Percentiles rank a stretch among this genome's conserved stretches.
Evolutionary conservation across 129 eudicot species (phyloP).

Genomic region (Tanacetum coccineum): DNA sequence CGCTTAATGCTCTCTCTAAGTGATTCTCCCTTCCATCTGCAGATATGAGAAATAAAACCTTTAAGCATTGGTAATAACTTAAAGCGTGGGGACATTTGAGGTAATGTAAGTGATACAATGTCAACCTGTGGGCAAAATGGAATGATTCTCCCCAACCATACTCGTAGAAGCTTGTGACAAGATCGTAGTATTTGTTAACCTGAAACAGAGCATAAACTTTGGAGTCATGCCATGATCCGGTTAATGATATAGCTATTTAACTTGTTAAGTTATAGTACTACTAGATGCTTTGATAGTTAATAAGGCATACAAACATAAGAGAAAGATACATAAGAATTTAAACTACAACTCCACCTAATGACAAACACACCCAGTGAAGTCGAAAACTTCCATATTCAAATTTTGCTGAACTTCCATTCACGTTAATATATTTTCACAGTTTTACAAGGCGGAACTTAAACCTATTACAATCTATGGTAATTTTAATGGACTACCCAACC

Average conservation of each 20-base stretch:
- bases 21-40: constrained; percentile 93
- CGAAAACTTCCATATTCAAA: too few relatives aligned
- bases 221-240: constrained; percentile 1
- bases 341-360: neutral
- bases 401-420: too few relatives aligned
- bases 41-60: neutral
- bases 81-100: neutral
- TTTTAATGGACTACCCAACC: too few relatives aligned
- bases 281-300: constrained; percentile 13
- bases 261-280: constrained; percentile 1
- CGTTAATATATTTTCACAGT: too few relatives aligned
- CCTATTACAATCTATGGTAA: too few relatives aligned
- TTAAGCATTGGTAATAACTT: neutral
- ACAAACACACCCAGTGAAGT: too few relatives aligned
- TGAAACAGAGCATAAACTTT: constrained; percentile 27
- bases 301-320: neutral
- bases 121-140: constrained; percentile 93
- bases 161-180: constrained; percentile 95
- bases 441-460: too few relatives aligned
- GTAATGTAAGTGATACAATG: constrained; percentile 1
- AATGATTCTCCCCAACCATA: constrained; percentile 99
- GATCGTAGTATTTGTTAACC: constrained; percentile 96
- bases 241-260: neutral
- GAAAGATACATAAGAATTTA: neutral
- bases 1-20: constrained; percentile 91